Percentiles rank a stretch among this genome's conserved stretches.
phyloP scores from a whole-genome alignment of 2,329 filamentous ascomycete genomes.

The Tolypocladium sp. region DNA sequence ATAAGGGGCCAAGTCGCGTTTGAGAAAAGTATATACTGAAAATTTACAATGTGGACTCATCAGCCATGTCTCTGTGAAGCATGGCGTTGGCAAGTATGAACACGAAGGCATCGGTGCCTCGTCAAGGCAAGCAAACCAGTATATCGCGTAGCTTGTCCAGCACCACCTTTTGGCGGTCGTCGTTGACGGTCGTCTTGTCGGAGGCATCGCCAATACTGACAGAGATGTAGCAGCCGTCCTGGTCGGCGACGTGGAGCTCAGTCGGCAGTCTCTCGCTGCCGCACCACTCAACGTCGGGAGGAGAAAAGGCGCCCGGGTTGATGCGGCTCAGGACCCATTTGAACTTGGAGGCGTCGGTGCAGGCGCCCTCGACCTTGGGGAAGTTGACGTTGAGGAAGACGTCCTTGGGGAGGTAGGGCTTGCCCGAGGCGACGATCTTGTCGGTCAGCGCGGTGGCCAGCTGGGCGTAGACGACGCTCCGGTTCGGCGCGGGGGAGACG shows the following conservation, averaged over 20 bases:
- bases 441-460: conserved; percentile 50
- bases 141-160: conserved; percentile 17
- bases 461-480: conserved; percentile 53
- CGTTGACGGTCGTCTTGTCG: conserved; percentile 46
- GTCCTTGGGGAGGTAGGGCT: conserved; percentile 52
- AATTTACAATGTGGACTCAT: neutral
- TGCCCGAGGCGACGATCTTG: conserved; percentile 42
- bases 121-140: neutral
- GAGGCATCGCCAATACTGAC: conserved; percentile 53
- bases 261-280: conserved; percentile 45
- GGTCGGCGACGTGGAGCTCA: conserved; percentile 43
- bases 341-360: conserved; percentile 44
- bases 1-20: neutral
- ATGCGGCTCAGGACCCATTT: conserved; percentile 57
- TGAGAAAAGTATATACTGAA: neutral
- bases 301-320: conserved; percentile 42
- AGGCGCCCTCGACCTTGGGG: conserved; percentile 40
- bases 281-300: conserved; percentile 49
- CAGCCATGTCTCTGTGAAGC: neutral
- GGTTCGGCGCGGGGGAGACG: conserved; percentile 37
- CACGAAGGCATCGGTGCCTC: neutral
- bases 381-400: conserved; percentile 65
- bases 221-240: conserved; percentile 48
- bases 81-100: neutral
- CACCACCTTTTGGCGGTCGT: conserved; percentile 18